phyloP scores from a whole-genome alignment of 1,284 basidiomycete genomes.

The Cryptococcus sp. region DNA sequence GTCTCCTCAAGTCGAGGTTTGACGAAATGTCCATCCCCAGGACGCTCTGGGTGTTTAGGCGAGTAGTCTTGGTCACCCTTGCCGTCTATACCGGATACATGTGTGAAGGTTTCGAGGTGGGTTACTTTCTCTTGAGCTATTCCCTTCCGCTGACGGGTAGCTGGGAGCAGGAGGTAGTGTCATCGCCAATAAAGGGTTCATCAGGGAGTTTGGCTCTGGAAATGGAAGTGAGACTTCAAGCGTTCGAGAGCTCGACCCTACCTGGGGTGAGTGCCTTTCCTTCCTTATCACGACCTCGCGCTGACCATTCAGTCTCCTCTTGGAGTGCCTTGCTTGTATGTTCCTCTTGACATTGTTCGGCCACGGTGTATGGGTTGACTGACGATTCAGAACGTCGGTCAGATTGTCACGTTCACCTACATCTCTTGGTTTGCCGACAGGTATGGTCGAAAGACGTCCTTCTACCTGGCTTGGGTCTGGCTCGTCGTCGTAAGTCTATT shows the following conservation, averaged over 20 bases:
- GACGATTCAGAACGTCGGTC: constrained; percentile 15
- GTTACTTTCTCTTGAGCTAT: too few species aligned
- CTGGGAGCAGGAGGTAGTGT: constrained; percentile 15
- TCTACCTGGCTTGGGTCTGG: constrained; percentile 15
- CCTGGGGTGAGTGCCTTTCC: constrained; percentile 11
- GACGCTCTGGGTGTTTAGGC: constrained; percentile 19
- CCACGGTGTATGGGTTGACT: background rate
- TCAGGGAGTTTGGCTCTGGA: constrained; percentile 14
- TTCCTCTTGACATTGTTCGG: background rate
- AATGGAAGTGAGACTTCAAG: constrained; percentile 2
- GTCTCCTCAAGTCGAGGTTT: constrained; percentile 15
- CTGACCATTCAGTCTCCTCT: constrained; percentile 11
- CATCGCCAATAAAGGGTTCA: constrained; percentile 20
- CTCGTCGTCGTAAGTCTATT: constrained; percentile 12
- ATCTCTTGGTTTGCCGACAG: constrained; percentile 14
- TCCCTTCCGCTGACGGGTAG: background rate
- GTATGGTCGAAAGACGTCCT: constrained; percentile 16
- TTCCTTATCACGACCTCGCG: too few species aligned
- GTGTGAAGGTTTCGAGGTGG: constrained; percentile 18
- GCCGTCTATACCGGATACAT: constrained; percentile 18
- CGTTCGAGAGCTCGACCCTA: constrained; percentile 10
- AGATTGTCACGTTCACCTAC: constrained; percentile 16
- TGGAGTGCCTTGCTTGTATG: constrained; percentile 17
- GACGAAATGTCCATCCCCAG: constrained; percentile 15
- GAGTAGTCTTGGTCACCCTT: constrained; percentile 10